These are phyloP conservation scores for Phaeophleospora eucalypticola DNA, from an alignment of 2,329 filamentous ascomycete species.

Conservation along the genomic window DNA sequence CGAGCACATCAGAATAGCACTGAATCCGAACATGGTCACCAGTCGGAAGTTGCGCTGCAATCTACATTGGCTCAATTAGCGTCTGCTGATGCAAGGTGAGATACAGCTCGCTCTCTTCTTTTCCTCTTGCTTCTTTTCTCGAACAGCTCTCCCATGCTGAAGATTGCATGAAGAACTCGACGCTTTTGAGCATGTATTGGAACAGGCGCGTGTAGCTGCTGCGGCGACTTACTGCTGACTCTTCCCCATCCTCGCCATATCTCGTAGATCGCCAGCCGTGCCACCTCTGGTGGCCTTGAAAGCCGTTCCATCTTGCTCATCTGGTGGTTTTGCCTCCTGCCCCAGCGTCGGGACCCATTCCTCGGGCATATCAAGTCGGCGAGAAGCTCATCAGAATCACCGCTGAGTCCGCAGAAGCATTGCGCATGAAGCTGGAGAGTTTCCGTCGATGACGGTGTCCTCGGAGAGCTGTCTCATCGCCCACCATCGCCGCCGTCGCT, in stretches of 20 bases:
- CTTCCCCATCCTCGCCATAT: conserved; percentile 11
- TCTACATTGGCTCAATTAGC: conserved; percentile 8
- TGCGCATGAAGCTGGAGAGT: too few relatives aligned
- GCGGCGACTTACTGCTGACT: conserved; percentile 2
- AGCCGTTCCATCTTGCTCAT: background rate
- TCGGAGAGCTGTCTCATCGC: too few relatives aligned
- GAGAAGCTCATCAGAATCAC: too few relatives aligned
- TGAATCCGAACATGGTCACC: conserved; percentile 23
- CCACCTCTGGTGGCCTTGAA: conserved; percentile 7
- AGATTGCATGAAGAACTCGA: too few relatives aligned
- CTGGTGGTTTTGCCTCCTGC: background rate
- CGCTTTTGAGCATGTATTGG: too few relatives aligned
- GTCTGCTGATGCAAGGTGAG: background rate
- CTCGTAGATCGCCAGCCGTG: conserved; percentile 6
- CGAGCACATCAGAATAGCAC: conserved; percentile 23
- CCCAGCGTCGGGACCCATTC: background rate
- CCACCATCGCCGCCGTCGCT: too few relatives aligned
- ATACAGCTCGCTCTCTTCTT: too few relatives aligned
- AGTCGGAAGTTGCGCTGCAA: conserved; percentile 23
- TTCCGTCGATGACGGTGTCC: too few relatives aligned
- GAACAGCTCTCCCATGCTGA: too few relatives aligned
- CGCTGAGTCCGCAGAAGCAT: too few relatives aligned
- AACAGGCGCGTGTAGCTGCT: too few relatives aligned
- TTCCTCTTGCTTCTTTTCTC: background rate
- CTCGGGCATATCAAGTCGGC: too few relatives aligned